Evolutionary conservation across 1,139 yeast species (phyloP), one percentile per base, ranked within the genome.

Genomic region (Scheffersomyces cryptocercus): DNA sequence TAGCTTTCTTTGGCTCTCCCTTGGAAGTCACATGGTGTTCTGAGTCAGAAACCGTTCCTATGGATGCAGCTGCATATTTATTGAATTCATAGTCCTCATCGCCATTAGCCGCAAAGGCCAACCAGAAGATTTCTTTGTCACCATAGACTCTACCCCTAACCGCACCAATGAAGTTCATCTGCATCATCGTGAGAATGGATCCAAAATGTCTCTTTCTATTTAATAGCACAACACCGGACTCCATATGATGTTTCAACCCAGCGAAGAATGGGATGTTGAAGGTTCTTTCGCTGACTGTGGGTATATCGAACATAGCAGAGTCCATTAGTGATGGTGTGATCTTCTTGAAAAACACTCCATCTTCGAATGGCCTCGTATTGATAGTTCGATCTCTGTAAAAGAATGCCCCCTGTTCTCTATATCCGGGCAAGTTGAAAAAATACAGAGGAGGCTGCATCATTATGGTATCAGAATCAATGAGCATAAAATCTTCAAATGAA

Each of bases 41-140:
- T 41, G 46, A 43, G 28, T 59, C 26, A 1, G 77, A 73, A 11
- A 67, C 38, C 28, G 70, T 70, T 14, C 85, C 85, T 24, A 77
- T 68, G 0, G 84, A 68, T 8, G 79, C 83, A 11, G 81, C 79
- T 43, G 70, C 70, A 53, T 75, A 65, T 32, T 63, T 54, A 54
- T 80, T 80, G 56, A 81, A 79, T 26, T 65, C 60, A 52, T 77
- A 78, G 12, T 64, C 56, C 46, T 77, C 81, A 47, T 79, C 74
- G 3, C 88, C 88, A 44, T 71, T 63, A 3, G 77, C 53, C 13
- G 78, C 71, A 50, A 78, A 77, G 9, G 83, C 79, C 30, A 84
- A 57, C 87, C 88, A 82, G 48, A 82, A 77, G 13, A 82, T 62
- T 56, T 84, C 89, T 51, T 84, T 83, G 52, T 84, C 89, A 15